Base-by-base conservation (phyloP, 2,329 filamentous ascomycete species). In the Colletotrichum neosansevieriae region DNA sequence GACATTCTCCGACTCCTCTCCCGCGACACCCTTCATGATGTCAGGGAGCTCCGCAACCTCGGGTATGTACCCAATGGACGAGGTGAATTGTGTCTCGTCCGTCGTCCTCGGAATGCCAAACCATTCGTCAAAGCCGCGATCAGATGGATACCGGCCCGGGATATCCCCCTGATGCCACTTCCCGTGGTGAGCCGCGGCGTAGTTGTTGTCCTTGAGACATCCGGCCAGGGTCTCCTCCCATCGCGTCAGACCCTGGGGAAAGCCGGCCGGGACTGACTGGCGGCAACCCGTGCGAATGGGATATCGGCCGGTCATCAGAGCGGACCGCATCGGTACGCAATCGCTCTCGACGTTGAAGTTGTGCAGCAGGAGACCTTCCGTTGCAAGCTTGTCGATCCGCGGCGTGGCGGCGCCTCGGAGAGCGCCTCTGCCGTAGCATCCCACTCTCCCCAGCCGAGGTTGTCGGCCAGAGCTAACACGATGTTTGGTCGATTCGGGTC, bases 281-380 rank as follows among this genome's bases (percentile, higher is more conserved):
- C 73, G 73, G 15, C 77, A 79, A 0, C 76, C 76, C 0, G 78
- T 79, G 1, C 76, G 76, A 6, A 79, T 78, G 2, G 78, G 78
- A 50, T 79, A 76, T 0, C 78, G 73, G 0, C 77, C 76, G 0
- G 77, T 79, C 77, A 79, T 79, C 5, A 79, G 57, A 0, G 77
- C 77, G 0, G 77, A 78, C 0, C 77, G 75, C 0, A 77, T 79
- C 3, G 77, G 75, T 0, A 79, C 76, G 13, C 76, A 79, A 38
- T 79, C 77, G 58, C 77, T 78, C 61, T 79, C 76, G 4, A 79
- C 76, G n/a, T 79, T 79, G 73, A 79, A 79, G 66, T 79, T 79
- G 60, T 79, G 76, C 12, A 78, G 50, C 0, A 78, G 67, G 0
- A 79, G 71, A 5, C 77, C 77, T 42, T 79, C 72, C 0, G 72